Percentiles rank a stretch among this genome's conserved stretches.
These are phyloP conservation scores for Aristolochia californica DNA, from an alignment of 164 flowering plant genomes.

Conservation along the genomic window DNA sequence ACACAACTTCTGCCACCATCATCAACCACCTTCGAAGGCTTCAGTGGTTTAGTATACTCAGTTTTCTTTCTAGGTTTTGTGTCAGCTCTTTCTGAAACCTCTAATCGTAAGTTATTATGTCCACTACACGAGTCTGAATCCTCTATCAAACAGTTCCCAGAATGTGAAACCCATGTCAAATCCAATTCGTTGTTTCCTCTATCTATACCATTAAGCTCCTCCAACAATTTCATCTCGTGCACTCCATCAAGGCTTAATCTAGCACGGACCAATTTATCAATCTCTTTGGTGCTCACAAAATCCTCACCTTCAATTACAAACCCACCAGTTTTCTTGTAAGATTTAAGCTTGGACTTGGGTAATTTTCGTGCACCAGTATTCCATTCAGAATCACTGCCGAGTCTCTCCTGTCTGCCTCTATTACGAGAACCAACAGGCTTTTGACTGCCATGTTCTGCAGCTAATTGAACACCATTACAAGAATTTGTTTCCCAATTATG, in stretches of 20 bases:
- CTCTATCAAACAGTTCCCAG: conserved; percentile 21
- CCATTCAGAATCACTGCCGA: conserved; percentile 22
- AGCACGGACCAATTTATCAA: conserved; percentile 15
- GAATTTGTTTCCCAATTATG: conserved; percentile 67
- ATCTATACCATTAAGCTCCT: conserved; percentile 17
- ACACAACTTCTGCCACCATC: conserved; percentile 35
- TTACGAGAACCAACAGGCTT: conserved; percentile 11
- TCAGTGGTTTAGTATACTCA: conserved; percentile 15
- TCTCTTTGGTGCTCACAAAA: conserved; percentile 8
- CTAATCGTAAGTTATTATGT: conserved; percentile 18
- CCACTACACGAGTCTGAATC: conserved; percentile 32
- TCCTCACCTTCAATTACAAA: conserved; percentile 8
- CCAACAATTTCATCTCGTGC: conserved; percentile 12
- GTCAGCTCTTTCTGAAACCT: conserved; percentile 10
- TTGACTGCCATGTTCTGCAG: conserved; percentile 20
- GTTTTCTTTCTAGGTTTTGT: conserved; percentile 12
- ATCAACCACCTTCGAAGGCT: conserved; percentile 16
- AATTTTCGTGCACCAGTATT: conserved; percentile 11
- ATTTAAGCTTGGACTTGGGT: conserved; percentile 9
- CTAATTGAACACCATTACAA: conserved; percentile 40
- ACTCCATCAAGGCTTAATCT: conserved; percentile 11
- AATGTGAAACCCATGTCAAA: conserved; percentile 17
- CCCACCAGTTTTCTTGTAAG: conserved; percentile 9
- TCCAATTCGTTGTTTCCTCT: conserved; percentile 24
- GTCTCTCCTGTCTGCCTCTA: conserved; percentile 15